Conservation (phyloP, 225 moss, liverwort and hornwort species). For the Polytrichum commune region DNA sequence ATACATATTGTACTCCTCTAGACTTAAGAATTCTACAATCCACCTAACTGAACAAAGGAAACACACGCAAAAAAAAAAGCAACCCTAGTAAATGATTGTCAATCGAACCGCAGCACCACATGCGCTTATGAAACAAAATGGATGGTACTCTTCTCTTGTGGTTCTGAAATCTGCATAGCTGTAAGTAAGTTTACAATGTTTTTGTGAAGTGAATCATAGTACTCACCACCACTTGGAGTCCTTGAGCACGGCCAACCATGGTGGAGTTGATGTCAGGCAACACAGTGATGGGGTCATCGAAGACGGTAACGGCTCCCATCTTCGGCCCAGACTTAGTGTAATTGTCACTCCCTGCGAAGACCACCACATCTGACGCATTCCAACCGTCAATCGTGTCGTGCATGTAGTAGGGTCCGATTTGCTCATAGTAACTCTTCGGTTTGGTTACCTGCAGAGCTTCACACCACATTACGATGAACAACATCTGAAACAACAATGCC, state of each 20-base stretch:
- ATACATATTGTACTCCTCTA: too few species aligned
- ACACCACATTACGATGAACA: background rate
- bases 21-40: too few species aligned
- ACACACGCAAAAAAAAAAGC: too few species aligned
- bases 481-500: background rate
- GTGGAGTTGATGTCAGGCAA: background rate
- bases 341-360: background rate
- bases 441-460: background rate
- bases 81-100: background rate
- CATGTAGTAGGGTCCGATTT: background rate
- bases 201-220: background rate
- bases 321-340: background rate
- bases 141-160: background rate
- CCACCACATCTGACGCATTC: background rate
- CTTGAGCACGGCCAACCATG: conserved; percentile 2
- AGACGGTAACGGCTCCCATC: background rate
- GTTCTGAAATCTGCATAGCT: background rate
- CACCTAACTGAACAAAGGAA: too few species aligned
- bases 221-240: background rate
- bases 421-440: background rate
- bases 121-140: too few species aligned
- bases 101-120: too few species aligned
- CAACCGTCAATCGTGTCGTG: background rate
- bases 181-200: background rate
- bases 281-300: background rate